Evolutionary conservation across 495 filamentous ascomycete species (phyloP).

Genomic region (Cladorrhinum samala): DNA sequence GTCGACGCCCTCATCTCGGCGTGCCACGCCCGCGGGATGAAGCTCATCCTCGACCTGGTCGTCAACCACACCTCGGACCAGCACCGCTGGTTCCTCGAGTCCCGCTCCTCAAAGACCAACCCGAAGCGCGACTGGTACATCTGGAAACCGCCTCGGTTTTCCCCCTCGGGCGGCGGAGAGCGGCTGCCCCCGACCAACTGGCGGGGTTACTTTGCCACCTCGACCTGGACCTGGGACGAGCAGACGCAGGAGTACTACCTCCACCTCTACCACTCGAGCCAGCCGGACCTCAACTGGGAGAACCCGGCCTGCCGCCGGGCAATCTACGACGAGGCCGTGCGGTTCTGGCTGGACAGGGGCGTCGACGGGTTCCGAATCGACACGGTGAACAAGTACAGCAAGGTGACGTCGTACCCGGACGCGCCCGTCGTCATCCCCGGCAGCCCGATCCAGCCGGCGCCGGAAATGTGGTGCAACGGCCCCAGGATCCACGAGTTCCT

Average conservation of each 20-base stretch:
- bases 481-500: constrained; percentile 58
- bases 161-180: constrained; percentile 47
- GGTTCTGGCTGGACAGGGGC: constrained; percentile 61
- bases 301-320: constrained; percentile 51
- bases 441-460: constrained; percentile 33
- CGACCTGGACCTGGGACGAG: constrained; percentile 58
- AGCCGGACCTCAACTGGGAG: constrained; percentile 70
- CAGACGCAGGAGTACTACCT: constrained; percentile 60
- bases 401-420: constrained; percentile 52
- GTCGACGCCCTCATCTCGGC: constrained; percentile 57
- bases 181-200: constrained; percentile 64
- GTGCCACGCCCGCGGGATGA: constrained; percentile 53
- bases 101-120: constrained; percentile 49
- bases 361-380: constrained; percentile 65
- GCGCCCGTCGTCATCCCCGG: constrained; percentile 43
- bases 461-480: constrained; percentile 52
- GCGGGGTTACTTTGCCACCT: constrained; percentile 45
- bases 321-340: constrained; percentile 52
- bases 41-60: constrained; percentile 63
- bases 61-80: constrained; percentile 68
- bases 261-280: constrained; percentile 53
- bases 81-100: constrained; percentile 64
- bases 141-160: constrained; percentile 53
- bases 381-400: constrained; percentile 60
- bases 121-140: constrained; percentile 63